phyloP scores from a whole-genome alignment of 2,329 filamentous ascomycete species.

The Botrytis paeoniae region DNA sequence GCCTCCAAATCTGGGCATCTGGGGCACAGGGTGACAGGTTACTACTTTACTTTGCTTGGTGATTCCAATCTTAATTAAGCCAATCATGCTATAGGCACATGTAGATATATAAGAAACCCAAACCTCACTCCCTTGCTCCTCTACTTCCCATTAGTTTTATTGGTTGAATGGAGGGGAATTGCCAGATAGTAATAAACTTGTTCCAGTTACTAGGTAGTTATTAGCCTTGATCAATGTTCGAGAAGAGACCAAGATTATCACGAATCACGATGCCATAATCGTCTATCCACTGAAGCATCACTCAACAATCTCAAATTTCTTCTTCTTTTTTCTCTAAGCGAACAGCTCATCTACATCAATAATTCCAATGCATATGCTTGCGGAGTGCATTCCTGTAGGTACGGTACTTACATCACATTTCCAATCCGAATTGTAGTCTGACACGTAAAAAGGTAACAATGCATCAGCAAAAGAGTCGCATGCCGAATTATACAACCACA shows the following conservation, averaged over 20 bases:
- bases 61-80: background rate
- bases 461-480: background rate
- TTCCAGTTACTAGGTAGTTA: background rate
- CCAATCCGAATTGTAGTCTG: conserved; percentile 20
- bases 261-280: background rate
- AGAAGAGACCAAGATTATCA: background rate
- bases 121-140: background rate
- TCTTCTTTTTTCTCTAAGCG: background rate
- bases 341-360: conserved; percentile 13
- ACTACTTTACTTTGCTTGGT: background rate
- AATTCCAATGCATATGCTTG: conserved; percentile 9
- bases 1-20: background rate
- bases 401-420: background rate
- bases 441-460: conserved; percentile 19
- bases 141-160: background rate
- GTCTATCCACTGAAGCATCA: background rate
- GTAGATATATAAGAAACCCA: background rate
- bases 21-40: background rate
- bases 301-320: background rate
- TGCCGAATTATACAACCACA: background rate
- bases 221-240: background rate
- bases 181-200: background rate
- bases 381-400: conserved; percentile 14
- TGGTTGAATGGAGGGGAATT: background rate
- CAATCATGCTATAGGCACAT: background rate